Conservation (phyloP, 805 yeast genomes). For the Cyberlindnera xishuangbannaensis region DNA sequence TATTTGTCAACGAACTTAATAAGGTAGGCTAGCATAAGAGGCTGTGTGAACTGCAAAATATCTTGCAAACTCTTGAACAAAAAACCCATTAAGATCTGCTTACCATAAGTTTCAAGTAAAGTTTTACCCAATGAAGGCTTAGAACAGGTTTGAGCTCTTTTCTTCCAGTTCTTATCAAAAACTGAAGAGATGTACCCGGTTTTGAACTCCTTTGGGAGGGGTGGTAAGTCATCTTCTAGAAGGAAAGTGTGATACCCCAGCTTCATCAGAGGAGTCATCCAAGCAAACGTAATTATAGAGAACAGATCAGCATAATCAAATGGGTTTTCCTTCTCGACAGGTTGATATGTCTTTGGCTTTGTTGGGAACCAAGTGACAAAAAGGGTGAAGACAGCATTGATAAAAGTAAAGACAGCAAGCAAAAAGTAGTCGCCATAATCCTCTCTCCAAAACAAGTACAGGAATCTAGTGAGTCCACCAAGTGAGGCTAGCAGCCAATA, state of each 20-base stretch:
- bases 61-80: conserved; percentile 74
- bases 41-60: conserved; percentile 75
- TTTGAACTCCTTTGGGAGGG: conserved; percentile 63
- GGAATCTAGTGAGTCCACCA: conserved; percentile 40
- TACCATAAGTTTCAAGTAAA: conserved; percentile 64
- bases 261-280: conserved; percentile 89
- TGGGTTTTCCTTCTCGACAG: conserved; percentile 30
- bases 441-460: conserved; percentile 32
- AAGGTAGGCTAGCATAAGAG: conserved; percentile 65
- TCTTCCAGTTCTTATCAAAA: conserved; percentile 58
- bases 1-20: conserved; percentile 53
- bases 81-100: conserved; percentile 62
- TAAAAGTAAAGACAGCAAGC: conserved; percentile 28
- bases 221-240: conserved; percentile 65
- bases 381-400: conserved; percentile 28
- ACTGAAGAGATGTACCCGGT: conserved; percentile 44
- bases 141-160: conserved; percentile 43
- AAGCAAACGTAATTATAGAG: conserved; percentile 72
- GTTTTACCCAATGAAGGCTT: conserved; percentile 54
- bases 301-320: conserved; percentile 53
- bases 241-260: conserved; percentile 62
- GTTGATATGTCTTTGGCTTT: conserved; percentile 35
- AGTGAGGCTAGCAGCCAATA: conserved; percentile 66
- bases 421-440: conserved; percentile 23
- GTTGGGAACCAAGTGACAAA: conserved; percentile 34